These are phyloP conservation scores for Endoconidiophora laricicola DNA, from an alignment of 2,329 filamentous ascomycete species.

Conservation along the genomic window DNA sequence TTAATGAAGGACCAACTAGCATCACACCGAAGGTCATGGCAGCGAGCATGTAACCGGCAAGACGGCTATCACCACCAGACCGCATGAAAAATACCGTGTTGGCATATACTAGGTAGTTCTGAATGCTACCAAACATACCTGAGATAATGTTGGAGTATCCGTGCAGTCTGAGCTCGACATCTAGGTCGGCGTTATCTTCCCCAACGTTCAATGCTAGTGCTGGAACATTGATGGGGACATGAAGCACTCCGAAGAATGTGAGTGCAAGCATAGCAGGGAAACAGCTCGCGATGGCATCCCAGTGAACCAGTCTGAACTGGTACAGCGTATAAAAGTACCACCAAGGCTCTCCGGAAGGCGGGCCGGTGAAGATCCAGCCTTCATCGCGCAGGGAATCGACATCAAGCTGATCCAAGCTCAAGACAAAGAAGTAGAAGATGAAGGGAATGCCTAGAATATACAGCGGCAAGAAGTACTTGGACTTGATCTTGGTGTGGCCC, in stretches of 20 bases:
- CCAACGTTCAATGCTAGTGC: conserved; percentile 79
- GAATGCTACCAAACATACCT: conserved; percentile 70
- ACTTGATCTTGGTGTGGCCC: conserved; percentile 58
- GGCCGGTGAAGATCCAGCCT: conserved; percentile 87
- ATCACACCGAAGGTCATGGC: conserved; percentile 64
- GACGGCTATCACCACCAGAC: conserved; percentile 71
- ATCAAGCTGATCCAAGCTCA: conserved; percentile 49
- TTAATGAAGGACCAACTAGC: conserved; percentile 69
- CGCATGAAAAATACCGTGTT: conserved; percentile 96
- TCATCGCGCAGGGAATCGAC: conserved; percentile 48
- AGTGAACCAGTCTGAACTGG: conserved; percentile 66
- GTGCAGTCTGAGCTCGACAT: conserved; percentile 81
- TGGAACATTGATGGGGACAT: conserved; percentile 96
- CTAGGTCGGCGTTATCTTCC: conserved; percentile 81
- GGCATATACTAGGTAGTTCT: conserved; percentile 95
- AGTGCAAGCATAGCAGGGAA: conserved; percentile 91
- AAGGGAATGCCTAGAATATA: conserved; percentile 70
- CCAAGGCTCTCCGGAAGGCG: conserved; percentile 74
- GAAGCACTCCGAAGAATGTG: conserved; percentile 92
- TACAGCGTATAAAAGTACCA: conserved; percentile 97
- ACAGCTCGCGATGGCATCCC: conserved; percentile 66
- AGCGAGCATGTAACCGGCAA: conserved; percentile 76
- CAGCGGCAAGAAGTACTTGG: conserved; percentile 69
- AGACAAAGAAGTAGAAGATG: conserved; percentile 63
- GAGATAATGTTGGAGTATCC: conserved; percentile 87